Base-by-base conservation (phyloP, 805 yeast genomes). In the Saturnispora halmiae region DNA sequence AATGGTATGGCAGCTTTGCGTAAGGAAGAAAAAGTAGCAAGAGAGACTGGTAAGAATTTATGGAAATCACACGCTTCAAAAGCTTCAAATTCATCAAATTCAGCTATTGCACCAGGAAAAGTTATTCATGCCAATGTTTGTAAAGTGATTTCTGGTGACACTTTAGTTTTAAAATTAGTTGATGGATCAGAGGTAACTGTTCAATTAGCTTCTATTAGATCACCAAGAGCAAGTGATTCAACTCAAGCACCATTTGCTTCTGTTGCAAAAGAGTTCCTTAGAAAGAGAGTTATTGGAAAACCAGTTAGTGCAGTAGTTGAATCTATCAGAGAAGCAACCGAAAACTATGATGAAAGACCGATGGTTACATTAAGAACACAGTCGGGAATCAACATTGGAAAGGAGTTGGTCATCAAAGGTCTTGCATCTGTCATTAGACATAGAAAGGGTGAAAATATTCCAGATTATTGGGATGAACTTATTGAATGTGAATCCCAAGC, bases 391-490 rank as follows among this genome's bases (percentile, higher is more conserved):
- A 83, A 83, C 53, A 64, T 85, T 29, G 74, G 84, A 6, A 74
- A 76, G 49, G 50, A 64, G 25, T 56, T 85, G 39, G 81, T 85
- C 15, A 58, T 67, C 22, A 67, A 63, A 44, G 95, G 95, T 6
- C 75, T 65, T 59, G 94, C 88, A 13, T 64, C 80, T n/a, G 94
- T 84, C 19, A 69, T 82, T 43, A 76, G 75, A 55, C 94, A 83
- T 61, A 77, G 79, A 55, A 79, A 79, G 60, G 84, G 80, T 44
- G 69, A 69, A 30, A 84, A 78, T 52, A 70, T 84, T 50, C 77
- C 92, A 2, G 70, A 77, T 25, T 72, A 76, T 50, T 84, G 94
- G 90, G 95, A 85, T 54, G 69, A 69, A 36, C 67, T 85, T 42
- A 60, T 82, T 34, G 94, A 82, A 54, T 66, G 77, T 36, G 94